These are phyloP conservation scores for Ustanciosporium gigantosporum DNA, from an alignment of 1,284 basidiomycete genomes.

Conservation along the genomic window DNA sequence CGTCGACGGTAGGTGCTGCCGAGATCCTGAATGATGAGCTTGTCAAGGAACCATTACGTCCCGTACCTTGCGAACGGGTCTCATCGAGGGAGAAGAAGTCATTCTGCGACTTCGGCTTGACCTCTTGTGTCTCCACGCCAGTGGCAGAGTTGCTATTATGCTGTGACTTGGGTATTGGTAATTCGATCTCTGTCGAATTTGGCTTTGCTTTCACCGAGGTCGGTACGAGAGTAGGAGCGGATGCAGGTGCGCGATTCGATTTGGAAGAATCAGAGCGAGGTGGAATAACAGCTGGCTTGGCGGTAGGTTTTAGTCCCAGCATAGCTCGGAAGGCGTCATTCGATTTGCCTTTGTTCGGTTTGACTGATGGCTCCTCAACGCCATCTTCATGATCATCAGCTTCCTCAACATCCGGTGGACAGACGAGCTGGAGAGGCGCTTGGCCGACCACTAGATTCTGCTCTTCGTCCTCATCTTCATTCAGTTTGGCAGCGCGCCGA, in stretches of 20 bases:
- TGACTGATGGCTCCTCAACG: not conserved
- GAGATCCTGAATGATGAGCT: constrained; percentile 18
- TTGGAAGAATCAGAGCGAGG: not conserved
- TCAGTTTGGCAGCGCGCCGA: constrained; percentile 20
- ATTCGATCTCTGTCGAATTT: too few relatives aligned
- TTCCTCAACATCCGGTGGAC: not conserved
- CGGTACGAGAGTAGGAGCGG: not conserved
- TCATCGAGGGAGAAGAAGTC: constrained; percentile 37
- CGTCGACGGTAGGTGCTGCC: constrained; percentile 40
- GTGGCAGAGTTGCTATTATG: too few relatives aligned
- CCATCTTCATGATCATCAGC: not conserved
- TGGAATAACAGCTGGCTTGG: not conserved
- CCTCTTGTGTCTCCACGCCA: too few relatives aligned
- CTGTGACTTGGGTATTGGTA: too few relatives aligned
- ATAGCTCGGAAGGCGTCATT: constrained; percentile 59
- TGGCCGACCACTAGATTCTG: not conserved
- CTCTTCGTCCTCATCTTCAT: constrained; percentile 2
- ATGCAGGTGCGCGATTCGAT: not conserved
- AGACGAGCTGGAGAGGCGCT: not conserved
- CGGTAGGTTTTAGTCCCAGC: constrained; percentile 51
- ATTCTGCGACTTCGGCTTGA: constrained; percentile 2
- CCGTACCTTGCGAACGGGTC: not conserved
- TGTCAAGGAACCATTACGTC: not conserved
- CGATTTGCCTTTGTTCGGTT: constrained; percentile 35
- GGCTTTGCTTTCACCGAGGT: constrained; percentile 3